Percentiles rank a stretch among this genome's conserved stretches.
Evolutionary conservation across 495 filamentous ascomycete genomes (phyloP).

Genomic region (Penicilliopsis zonata): DNA sequence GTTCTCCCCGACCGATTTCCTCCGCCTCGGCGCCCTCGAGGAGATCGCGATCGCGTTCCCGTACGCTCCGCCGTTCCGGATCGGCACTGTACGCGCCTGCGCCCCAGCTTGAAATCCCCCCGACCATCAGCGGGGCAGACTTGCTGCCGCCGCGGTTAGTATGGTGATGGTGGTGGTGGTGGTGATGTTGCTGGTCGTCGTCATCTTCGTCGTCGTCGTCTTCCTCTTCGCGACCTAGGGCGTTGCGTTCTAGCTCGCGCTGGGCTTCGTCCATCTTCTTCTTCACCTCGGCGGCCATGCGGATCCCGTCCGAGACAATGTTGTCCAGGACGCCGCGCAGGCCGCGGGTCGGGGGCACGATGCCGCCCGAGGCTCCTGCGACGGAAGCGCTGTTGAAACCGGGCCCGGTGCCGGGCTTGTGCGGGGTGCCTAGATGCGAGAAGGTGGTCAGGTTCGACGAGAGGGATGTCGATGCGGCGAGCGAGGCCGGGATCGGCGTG

Average conservation of each 20-base stretch:
- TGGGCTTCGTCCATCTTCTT: constrained; percentile 90
- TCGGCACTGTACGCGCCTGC: constrained; percentile 39
- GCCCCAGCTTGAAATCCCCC: constrained; percentile 33
- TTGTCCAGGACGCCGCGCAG: constrained; percentile 89
- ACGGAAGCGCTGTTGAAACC: constrained; percentile 25
- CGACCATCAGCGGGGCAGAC: constrained; percentile 19
- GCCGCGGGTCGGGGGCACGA: constrained; percentile 56
- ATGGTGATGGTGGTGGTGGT: constrained; percentile 10
- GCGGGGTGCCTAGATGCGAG: constrained; percentile 49
- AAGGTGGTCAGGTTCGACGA: constrained; percentile 73
- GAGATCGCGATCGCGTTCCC: constrained; percentile 64
- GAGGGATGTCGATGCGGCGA: constrained; percentile 47
- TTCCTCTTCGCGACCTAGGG: constrained; percentile 54
- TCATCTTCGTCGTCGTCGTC: constrained; percentile 68
- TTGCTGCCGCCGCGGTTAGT: constrained; percentile 8
- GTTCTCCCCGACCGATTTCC: background rate
- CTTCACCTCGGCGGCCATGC: constrained; percentile 82
- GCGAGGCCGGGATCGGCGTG: constrained; percentile 22
- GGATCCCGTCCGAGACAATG: constrained; percentile 93
- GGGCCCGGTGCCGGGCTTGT: constrained; percentile 21
- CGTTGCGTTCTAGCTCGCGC: constrained; percentile 68
- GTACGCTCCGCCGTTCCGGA: constrained; percentile 48
- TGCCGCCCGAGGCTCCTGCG: constrained; percentile 36
- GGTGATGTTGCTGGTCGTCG: too few species aligned
- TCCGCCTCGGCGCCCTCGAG: constrained; percentile 63